Evolutionary conservation across 2,329 filamentous ascomycete species (phyloP).

Genomic region (Exophiala xenobiotica): DNA sequence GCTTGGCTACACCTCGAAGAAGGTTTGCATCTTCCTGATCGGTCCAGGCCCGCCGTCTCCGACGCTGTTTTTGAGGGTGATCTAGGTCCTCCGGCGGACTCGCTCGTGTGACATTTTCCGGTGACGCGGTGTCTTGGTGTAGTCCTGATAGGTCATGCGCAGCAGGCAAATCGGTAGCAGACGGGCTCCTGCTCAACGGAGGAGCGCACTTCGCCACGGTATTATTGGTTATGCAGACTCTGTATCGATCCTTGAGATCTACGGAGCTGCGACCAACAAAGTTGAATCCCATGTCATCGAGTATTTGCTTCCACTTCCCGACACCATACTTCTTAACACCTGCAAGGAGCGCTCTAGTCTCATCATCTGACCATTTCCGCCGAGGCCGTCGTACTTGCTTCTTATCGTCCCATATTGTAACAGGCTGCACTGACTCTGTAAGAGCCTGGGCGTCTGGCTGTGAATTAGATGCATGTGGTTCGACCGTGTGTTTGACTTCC

Average conservation of each 20-base stretch:
- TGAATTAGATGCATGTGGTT: neutral
- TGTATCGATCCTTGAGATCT: slow-evolving; percentile 62
- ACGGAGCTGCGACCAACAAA: slow-evolving; percentile 59
- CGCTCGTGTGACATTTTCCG: slow-evolving; percentile 1
- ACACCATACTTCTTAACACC: slow-evolving; percentile 62
- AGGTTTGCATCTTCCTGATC: slow-evolving; percentile 58
- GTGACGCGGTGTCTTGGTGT: slow-evolving; percentile 27
- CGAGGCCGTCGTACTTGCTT: slow-evolving; percentile 50
- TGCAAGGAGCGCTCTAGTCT: slow-evolving; percentile 57
- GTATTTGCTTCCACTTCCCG: slow-evolving; percentile 64
- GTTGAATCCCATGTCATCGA: slow-evolving; percentile 55
- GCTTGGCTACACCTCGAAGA: slow-evolving; percentile 57
- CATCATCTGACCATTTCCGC: slow-evolving; percentile 59
- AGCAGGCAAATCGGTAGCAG: slow-evolving; percentile 10
- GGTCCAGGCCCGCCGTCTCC: slow-evolving; percentile 57
- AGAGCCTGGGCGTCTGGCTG: slow-evolving; percentile 6
- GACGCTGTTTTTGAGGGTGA: slow-evolving; percentile 47
- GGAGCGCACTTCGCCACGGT: slow-evolving; percentile 33
- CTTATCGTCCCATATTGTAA: slow-evolving; percentile 33
- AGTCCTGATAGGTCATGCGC: slow-evolving; percentile 20
- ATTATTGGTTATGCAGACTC: slow-evolving; percentile 54
- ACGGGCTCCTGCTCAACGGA: slow-evolving; percentile 1
- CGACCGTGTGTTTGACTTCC: slow-evolving; percentile 3
- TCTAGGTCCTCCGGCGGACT: slow-evolving; percentile 23
- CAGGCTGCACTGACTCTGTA: slow-evolving; percentile 29